phyloP scores from a whole-genome alignment of 495 filamentous ascomycete genomes.

The Penicillium silybi region DNA sequence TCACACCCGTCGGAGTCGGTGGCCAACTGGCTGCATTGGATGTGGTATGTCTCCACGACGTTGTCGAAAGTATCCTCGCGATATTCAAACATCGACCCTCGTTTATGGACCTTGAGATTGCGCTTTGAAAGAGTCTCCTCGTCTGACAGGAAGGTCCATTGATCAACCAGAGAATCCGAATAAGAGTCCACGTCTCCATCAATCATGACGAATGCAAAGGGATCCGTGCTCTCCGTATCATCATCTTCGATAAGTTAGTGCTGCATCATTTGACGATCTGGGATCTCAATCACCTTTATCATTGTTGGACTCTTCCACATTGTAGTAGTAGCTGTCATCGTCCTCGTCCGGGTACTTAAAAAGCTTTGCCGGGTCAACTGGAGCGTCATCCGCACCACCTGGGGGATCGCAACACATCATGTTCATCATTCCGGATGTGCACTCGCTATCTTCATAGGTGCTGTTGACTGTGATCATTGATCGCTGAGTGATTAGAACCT shows the following conservation, averaged over 20 bases:
- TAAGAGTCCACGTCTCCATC: neutral
- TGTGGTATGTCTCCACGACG: neutral
- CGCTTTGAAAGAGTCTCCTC: neutral
- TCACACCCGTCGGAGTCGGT: too few species aligned
- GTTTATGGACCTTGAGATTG: neutral
- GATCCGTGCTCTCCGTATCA: neutral
- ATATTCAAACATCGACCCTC: neutral
- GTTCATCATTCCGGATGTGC: too few species aligned
- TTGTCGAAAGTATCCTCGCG: constrained; percentile 6
- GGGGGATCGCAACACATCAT: too few species aligned
- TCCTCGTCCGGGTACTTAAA: constrained; percentile 4
- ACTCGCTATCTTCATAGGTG: too few species aligned
- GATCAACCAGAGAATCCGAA: neutral
- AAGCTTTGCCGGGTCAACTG: constrained; percentile 1
- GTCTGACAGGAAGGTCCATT: constrained; percentile 2
- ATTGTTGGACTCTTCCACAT: neutral
- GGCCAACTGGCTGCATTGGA: too few species aligned
- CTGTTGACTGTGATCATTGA: too few species aligned
- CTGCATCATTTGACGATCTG: too few species aligned
- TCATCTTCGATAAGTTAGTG: too few species aligned
- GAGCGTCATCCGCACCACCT: neutral
- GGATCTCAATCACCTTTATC: too few species aligned
- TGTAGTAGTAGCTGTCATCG: constrained; percentile 2
- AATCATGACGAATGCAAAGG: constrained; percentile 4
- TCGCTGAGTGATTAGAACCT: too few species aligned